Base-by-base conservation (phyloP, 2,329 filamentous ascomycete genomes). In the Colletotrichum salicis region DNA sequence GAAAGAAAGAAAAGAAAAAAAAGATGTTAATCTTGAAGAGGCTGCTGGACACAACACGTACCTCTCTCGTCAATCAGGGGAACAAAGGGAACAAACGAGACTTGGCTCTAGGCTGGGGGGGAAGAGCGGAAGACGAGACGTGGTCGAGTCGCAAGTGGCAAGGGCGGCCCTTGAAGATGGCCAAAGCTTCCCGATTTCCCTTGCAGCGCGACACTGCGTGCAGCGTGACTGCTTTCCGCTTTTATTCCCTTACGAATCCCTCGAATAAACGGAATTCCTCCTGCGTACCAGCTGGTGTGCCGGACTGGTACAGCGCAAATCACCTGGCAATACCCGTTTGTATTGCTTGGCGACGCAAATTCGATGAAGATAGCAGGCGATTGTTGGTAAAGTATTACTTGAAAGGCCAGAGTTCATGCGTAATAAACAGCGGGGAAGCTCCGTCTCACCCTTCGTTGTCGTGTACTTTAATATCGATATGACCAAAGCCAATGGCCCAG, bases 91-190 rank as follows among this genome's bases (percentile, higher is more conserved):
- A 48, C 6, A 41, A 67, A 22, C 22, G 6, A 22, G 48, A 63
- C 33, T 55, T 52, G 68, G 51, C 59, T 66, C 59, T 58, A 29
- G 41, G 68, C 33, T 22, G 51, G 66, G 69, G 54, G 54, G 64
- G 27, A 52, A 12, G n/a, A 7, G 24, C 24, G 45, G 41, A 69
- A 59, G 69, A 56, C 69, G 69, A 69, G 69, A 69, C 69, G 69
- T 71, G 69, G 65, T 71, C 69, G 59, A 71, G 67, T 72, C 67
- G 61, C 70, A 71, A 71, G 70, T 72, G 66, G 66, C 66, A 70
- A 65, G 60, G 66, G 70, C 59, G 22, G 52, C 58, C 64, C 68
- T 67, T 57, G 68, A 61, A 67, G 59, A 60, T 72, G 70, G 70
- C 66, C 70, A 72, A 72, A 72, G 70, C 70, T 72, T 72, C 45